A percentile compares a stretch with the other conserved stretches of the same genome.
phyloP scores from a whole-genome alignment of 176 grass and related monocot genomes.

The Oryza meridionalis region DNA sequence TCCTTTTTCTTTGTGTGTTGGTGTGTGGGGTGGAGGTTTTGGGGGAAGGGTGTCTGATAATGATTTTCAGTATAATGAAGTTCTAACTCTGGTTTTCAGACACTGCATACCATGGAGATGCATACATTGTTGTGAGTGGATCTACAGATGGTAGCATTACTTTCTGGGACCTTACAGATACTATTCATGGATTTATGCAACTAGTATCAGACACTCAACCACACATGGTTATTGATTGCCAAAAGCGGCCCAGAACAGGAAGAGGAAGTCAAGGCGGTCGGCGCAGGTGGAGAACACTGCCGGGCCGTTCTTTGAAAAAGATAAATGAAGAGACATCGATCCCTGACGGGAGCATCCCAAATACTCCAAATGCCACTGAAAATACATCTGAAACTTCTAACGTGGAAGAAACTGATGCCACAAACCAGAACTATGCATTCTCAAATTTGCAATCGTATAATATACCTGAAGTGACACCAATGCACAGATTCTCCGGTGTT shows the following conservation, averaged over 20 bases:
- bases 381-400: conserved; percentile 20
- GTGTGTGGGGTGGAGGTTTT: neutral
- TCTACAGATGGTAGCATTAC: conserved; percentile 90
- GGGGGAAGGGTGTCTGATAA: neutral
- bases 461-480: conserved; percentile 58
- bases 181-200: conserved; percentile 72
- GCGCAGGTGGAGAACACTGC: conserved; percentile 68
- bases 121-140: conserved; percentile 75
- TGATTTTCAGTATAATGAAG: conserved; percentile 28
- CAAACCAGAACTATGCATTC: conserved; percentile 19
- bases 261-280: conserved; percentile 91
- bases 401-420: conserved; percentile 10
- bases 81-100: conserved; percentile 45
- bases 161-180: conserved; percentile 84
- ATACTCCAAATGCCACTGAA: conserved; percentile 1
- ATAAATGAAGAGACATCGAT: neutral
- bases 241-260: conserved; percentile 80
- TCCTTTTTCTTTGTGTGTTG: neutral
- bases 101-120: conserved; percentile 36
- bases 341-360: conserved; percentile 25
- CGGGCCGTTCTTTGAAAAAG: conserved; percentile 48
- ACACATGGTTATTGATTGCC: conserved; percentile 67
- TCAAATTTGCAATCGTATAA: conserved; percentile 41
- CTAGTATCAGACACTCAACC: conserved; percentile 64
- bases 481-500: conserved; percentile 50